These are phyloP conservation scores for Citropsis articulata DNA, from an alignment of 345 rosid genomes.

Conservation along the genomic window DNA sequence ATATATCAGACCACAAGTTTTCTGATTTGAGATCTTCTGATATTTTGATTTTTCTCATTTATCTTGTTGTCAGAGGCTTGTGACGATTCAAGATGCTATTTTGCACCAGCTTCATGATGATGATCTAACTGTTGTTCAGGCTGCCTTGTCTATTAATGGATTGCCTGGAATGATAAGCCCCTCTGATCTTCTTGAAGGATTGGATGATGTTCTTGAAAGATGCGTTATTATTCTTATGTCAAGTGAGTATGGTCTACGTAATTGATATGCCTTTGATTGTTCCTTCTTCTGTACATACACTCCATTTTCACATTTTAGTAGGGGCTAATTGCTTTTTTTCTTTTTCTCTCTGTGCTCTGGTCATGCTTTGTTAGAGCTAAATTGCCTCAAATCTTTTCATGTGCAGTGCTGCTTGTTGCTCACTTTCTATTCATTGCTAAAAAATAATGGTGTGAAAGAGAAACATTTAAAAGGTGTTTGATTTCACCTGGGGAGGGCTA, in stretches of 20 bases:
- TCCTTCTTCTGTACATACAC: neutral
- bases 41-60: neutral
- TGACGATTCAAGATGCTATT: slow-evolving; percentile 61
- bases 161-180: slow-evolving; percentile 49
- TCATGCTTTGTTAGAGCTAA: neutral
- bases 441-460: neutral
- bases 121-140: slow-evolving; percentile 75
- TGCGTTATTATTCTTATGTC: slow-evolving; percentile 45
- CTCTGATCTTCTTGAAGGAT: slow-evolving; percentile 54
- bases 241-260: slow-evolving; percentile 39
- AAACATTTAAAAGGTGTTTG: neutral
- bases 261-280: neutral
- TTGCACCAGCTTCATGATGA: slow-evolving; percentile 72
- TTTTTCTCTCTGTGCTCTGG: neutral
- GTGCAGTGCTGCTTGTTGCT: neutral
- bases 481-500: neutral
- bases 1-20: neutral
- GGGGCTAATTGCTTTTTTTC: neutral
- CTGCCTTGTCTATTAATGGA: slow-evolving; percentile 64
- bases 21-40: neutral
- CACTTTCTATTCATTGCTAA: neutral
- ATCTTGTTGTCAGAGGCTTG: slow-evolving; percentile 51
- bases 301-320: neutral
- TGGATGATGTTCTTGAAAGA: slow-evolving; percentile 50
- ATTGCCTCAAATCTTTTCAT: neutral